A percentile compares a stretch with the other conserved stretches of the same genome.
Evolutionary conservation across 345 rosid species (phyloP).

Genomic region (Dipteronia sinensis): DNA sequence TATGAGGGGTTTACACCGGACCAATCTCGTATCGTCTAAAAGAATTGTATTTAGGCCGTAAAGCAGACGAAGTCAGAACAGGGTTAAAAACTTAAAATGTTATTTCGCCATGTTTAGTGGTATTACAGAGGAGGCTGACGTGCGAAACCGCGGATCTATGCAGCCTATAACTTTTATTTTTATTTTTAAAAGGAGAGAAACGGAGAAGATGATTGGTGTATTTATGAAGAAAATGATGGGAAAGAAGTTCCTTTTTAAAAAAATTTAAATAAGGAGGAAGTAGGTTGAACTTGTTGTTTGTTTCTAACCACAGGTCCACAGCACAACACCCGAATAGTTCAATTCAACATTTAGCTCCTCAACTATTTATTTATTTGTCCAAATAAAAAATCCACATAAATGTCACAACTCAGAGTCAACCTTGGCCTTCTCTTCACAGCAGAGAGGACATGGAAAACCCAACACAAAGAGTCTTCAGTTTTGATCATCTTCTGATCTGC

Average conservation of each 20-base stretch:
- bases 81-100: too few species aligned
- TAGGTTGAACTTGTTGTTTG: conserved; percentile 8
- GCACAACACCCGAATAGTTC: not conserved
- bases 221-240: not conserved
- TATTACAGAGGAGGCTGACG: too few species aligned
- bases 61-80: too few species aligned
- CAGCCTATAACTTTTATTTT: too few species aligned
- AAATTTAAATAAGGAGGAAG: not conserved
- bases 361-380: too few species aligned
- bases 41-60: too few species aligned
- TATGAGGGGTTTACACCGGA: too few species aligned
- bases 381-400: not conserved
- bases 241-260: not conserved
- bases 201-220: not conserved
- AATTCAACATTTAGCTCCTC: not conserved
- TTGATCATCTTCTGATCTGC: not conserved
- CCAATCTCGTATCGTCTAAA: too few species aligned
- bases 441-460: not conserved
- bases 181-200: too few species aligned
- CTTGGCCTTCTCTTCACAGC: not conserved
- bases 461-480: not conserved
- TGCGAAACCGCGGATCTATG: too few species aligned
- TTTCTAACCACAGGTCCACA: not conserved
- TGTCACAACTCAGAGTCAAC: too few species aligned
- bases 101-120: too few species aligned